These are phyloP conservation scores for Hypoxylon sp. DNA, from an alignment of 2,329 filamentous ascomycete species.

Conservation along the genomic window DNA sequence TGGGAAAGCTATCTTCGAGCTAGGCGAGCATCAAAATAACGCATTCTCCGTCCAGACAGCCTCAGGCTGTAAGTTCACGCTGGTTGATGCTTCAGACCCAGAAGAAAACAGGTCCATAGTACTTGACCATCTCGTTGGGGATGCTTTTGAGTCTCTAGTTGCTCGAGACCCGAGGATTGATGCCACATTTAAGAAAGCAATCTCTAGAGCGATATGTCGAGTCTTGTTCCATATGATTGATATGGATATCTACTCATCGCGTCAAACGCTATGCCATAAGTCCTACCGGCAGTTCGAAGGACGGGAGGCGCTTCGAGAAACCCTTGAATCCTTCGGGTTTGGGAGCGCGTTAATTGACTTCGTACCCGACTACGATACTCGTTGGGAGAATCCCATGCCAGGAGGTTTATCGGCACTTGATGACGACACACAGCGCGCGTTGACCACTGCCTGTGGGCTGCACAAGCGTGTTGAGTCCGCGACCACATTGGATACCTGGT, in stretches of 20 bases:
- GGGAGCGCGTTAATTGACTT: too few species aligned
- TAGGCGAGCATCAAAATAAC: conserved; percentile 5
- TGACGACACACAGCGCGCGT: neutral
- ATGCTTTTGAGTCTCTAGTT: neutral
- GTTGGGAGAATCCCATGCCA: neutral
- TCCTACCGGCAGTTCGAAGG: too few species aligned
- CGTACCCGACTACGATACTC: too few species aligned
- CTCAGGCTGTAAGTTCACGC: neutral
- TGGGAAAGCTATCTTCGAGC: conserved; percentile 5
- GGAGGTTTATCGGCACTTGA: neutral
- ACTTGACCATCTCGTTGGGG: neutral
- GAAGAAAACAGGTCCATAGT: neutral
- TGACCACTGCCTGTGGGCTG: neutral
- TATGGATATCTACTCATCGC: too few species aligned
- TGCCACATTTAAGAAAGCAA: neutral
- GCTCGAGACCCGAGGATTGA: neutral
- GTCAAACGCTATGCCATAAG: too few species aligned
- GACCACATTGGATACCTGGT: too few species aligned
- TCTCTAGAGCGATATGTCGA: neutral
- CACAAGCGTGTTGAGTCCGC: too few species aligned
- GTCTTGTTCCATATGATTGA: too few species aligned
- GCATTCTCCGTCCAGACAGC: neutral
- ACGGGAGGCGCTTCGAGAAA: neutral
- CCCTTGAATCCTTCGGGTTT: neutral
- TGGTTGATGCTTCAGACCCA: neutral